Conservation (phyloP, 164 flowering plant genomes). For the Tetracentron sinense region DNA sequence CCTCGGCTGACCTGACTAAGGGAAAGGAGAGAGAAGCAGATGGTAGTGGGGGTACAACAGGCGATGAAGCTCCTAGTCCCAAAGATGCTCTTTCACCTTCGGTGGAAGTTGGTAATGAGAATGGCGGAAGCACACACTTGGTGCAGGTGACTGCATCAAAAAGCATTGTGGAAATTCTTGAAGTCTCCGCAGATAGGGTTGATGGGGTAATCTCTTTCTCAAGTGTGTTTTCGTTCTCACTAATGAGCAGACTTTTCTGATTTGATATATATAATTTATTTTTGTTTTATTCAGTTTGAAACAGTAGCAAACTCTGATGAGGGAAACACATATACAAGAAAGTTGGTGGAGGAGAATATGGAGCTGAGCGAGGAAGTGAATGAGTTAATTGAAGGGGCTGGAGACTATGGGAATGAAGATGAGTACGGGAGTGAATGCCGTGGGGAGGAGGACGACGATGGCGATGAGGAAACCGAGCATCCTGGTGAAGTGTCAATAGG, state of each 20-base stretch:
- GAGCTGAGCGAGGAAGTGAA: conserved; percentile 38
- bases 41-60: conserved; percentile 13
- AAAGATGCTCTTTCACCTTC: background rate
- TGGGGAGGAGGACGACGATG: conserved; percentile 30
- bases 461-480: conserved; percentile 31
- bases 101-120: background rate
- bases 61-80: background rate
- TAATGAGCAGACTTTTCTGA: background rate
- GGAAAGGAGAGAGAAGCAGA: conserved; percentile 24
- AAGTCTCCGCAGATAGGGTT: background rate
- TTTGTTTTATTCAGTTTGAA: conserved; percentile 30
- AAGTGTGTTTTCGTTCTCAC: background rate
- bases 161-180: background rate
- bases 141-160: background rate
- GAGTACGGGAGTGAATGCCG: conserved; percentile 32
- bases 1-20: conserved; percentile 26
- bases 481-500: conserved; percentile 61
- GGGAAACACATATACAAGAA: conserved; percentile 23
- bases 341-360: conserved; percentile 19
- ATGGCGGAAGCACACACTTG: background rate
- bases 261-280: background rate
- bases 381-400: conserved; percentile 29
- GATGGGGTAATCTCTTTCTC: background rate
- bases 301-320: conserved; percentile 21
- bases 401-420: conserved; percentile 28